Evolutionary conservation across 306 rosid genomes (phyloP), one percentile per base, ranked within the genome.

Genomic region (Quercus glauca): DNA sequence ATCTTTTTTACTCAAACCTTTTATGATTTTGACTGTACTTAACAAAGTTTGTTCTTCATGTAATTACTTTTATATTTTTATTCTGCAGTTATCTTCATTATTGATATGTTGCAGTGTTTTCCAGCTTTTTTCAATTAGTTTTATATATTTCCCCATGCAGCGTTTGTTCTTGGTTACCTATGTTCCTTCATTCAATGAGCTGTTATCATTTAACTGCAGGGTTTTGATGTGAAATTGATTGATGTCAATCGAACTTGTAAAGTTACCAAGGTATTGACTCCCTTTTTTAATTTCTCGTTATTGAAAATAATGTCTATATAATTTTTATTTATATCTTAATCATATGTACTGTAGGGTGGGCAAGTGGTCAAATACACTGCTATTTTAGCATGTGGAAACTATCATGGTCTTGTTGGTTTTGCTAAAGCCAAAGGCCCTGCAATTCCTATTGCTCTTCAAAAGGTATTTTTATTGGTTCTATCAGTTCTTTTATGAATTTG

Each of bases 341-440:
- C 67, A 56, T 64, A 23, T 76, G 41, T 76, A 52, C 23, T 69
- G 55, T 79, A 94, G 99, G 99, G 97, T 35, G 99, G 99, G 53
- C 97, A 91, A 89, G 93, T 94, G 81, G 76, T 87, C 23, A 92
- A 92, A 84, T 94, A 87, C 85, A 73, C 91, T 83, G 99, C 97
- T 68, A 86, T 94, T 78, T 64, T 94, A 82, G 97, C 94, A 69
- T 94, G 97, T 84, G 99, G 99, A 79, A 94, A 94, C 84, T 94
- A 90, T 84, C 88, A 92, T 5, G 99, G 99, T 41, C 88, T 91
- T 87, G 81, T 92, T 58, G 97, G 97, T 79, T 94, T 85, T 82
- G 97, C 99, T 21, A 94, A 89, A 89, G 99, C 97, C 78, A 94
- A 92, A 85, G 97, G 97, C 79, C 97, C 99, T 61, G 88, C 93